Evolutionary conservation across 2,329 filamentous ascomycete genomes (phyloP).

Genomic region (Botrytis sinoallii): DNA sequence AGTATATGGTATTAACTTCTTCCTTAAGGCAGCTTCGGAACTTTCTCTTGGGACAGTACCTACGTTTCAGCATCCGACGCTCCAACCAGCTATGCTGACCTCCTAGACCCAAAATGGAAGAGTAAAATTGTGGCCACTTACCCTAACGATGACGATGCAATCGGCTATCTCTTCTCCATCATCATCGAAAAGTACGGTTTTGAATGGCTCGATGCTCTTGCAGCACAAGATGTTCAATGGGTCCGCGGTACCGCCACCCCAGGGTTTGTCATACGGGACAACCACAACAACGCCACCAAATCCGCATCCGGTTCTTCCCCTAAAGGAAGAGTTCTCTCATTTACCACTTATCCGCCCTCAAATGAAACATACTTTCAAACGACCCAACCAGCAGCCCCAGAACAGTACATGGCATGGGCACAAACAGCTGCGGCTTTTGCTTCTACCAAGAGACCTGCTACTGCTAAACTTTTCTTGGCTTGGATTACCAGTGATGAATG

Average conservation of each 20-base stretch:
- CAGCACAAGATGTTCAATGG: conserved; percentile 6
- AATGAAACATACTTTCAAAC: background rate
- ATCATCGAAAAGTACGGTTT: conserved; percentile 1
- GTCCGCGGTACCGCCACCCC: background rate
- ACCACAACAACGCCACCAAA: background rate
- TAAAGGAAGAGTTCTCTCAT: background rate
- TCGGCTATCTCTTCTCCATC: background rate
- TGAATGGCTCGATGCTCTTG: background rate
- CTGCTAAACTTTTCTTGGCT: conserved; percentile 8
- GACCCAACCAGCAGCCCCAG: background rate
- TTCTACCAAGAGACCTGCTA: background rate
- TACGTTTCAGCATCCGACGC: conserved; percentile 16
- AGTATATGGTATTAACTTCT: background rate
- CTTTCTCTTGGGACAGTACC: background rate
- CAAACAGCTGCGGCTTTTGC: background rate
- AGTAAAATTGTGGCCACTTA: conserved; percentile 9
- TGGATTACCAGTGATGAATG: background rate
- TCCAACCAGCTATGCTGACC: conserved; percentile 1
- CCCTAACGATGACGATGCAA: background rate
- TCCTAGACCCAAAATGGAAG: conserved; percentile 4
- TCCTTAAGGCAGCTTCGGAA: background rate
- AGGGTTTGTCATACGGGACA: background rate
- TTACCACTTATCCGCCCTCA: background rate
- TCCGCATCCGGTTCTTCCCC: background rate
- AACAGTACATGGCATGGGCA: conserved; percentile 1